A percentile compares a stretch with the other conserved stretches of the same genome.
These are phyloP conservation scores for Collybia nuda DNA, from an alignment of 768 basidiomycete species.

Conservation along the genomic window DNA sequence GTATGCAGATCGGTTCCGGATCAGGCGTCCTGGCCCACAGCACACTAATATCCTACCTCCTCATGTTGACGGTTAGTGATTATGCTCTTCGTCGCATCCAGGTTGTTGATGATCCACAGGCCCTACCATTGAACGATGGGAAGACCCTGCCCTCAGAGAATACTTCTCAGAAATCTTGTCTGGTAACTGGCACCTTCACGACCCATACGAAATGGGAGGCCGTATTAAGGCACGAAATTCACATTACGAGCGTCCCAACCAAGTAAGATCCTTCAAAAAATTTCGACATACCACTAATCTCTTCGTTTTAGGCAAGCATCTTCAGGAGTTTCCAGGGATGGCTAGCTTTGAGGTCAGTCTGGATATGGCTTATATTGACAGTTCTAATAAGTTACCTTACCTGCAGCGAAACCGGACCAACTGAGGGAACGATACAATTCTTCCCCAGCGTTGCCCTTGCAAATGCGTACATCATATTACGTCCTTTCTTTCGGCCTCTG, in stretches of 20 bases:
- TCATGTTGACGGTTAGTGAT: slow-evolving; percentile 38
- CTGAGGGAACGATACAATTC: slow-evolving; percentile 69
- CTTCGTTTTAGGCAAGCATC: slow-evolving; percentile 35
- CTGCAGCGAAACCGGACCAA: slow-evolving; percentile 61
- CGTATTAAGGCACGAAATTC: slow-evolving; percentile 62
- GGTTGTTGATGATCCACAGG: slow-evolving; percentile 35
- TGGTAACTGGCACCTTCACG: slow-evolving; percentile 64
- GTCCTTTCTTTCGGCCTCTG: slow-evolving; percentile 70
- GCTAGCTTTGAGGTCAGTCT: slow-evolving; percentile 60
- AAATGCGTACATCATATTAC: slow-evolving; percentile 70
- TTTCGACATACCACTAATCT: too few species aligned
- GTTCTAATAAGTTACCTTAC: background rate
- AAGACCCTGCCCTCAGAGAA: slow-evolving; percentile 54
- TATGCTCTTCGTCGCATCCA: background rate
- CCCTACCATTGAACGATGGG: slow-evolving; percentile 75
- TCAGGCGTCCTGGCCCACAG: slow-evolving; percentile 60
- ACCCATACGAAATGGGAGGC: slow-evolving; percentile 63
- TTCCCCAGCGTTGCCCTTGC: slow-evolving; percentile 69
- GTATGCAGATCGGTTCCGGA: slow-evolving; percentile 76
- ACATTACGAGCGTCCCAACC: slow-evolving; percentile 59
- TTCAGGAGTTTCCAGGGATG: slow-evolving; percentile 76
- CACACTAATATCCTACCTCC: slow-evolving; percentile 48
- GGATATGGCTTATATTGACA: too few species aligned
- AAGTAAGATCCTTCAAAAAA: slow-evolving; percentile 32
- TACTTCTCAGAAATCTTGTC: slow-evolving; percentile 63